These are phyloP conservation scores for Hypoxylon trugodes DNA, from an alignment of 495 filamentous ascomycete species.

Conservation along the genomic window DNA sequence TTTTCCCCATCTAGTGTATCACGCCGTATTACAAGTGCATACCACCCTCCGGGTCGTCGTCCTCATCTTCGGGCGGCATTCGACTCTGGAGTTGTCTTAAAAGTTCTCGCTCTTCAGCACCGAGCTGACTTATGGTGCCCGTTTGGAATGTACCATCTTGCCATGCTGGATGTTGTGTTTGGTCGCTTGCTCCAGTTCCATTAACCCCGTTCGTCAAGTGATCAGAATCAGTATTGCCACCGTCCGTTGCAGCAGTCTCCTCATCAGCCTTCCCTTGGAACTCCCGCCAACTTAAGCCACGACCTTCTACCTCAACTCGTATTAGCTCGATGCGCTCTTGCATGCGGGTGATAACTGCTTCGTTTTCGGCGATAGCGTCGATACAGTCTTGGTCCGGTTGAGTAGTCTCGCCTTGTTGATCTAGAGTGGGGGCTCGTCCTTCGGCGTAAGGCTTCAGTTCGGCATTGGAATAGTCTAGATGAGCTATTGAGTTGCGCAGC, in stretches of 20 bases:
- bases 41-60: slow-evolving; percentile 65
- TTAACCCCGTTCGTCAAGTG: slow-evolving; percentile 41
- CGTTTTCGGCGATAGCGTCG: slow-evolving; percentile 79
- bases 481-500: slow-evolving; percentile 80
- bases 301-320: slow-evolving; percentile 75
- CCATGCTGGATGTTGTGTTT: slow-evolving; percentile 52
- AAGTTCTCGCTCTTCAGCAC: slow-evolving; percentile 59
- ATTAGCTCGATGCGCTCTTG: slow-evolving; percentile 72
- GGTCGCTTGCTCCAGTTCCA: slow-evolving; percentile 36
- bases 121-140: slow-evolving; percentile 53
- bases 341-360: slow-evolving; percentile 76
- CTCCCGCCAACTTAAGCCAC: slow-evolving; percentile 77
- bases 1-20: too few species aligned
- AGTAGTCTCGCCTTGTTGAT: slow-evolving; percentile 21
- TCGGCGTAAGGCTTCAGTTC: slow-evolving; percentile 71
- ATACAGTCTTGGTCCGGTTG: slow-evolving; percentile 69
- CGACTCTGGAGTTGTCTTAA: slow-evolving; percentile 51
- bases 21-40: slow-evolving; percentile 74
- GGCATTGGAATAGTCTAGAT: slow-evolving; percentile 80
- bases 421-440: slow-evolving; percentile 39
- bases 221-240: slow-evolving; percentile 42
- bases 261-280: slow-evolving; percentile 52
- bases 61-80: slow-evolving; percentile 37
- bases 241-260: slow-evolving; percentile 41
- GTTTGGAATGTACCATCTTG: slow-evolving; percentile 65